A percentile compares a stretch with the other conserved stretches of the same genome.
These are phyloP conservation scores for Blastocystis sp. DNA, from an alignment of 352 stramenopile genomes.

Conservation along the genomic window DNA sequence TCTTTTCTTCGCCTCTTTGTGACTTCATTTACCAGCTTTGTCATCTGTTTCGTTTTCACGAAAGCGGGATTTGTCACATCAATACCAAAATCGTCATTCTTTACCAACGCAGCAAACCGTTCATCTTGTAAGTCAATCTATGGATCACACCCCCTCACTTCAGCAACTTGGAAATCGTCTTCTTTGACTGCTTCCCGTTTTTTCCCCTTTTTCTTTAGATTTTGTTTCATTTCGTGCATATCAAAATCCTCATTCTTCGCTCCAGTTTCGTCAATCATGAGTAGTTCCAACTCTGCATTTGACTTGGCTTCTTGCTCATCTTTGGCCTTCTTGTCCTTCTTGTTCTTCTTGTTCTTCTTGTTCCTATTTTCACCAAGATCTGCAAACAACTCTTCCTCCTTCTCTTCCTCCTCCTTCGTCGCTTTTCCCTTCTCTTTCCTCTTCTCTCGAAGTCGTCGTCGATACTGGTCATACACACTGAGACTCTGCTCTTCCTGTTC, in stretches of 20 bases:
- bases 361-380: not conserved
- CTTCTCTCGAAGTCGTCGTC: conserved; percentile 25
- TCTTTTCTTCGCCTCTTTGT: conserved; percentile 51
- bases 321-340: not conserved
- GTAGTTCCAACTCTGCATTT: conserved; percentile 5
- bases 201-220: not conserved
- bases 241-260: conserved; percentile 43
- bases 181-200: not conserved
- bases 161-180: conserved; percentile 27
- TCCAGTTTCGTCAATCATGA: conserved; percentile 42
- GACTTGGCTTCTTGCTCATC: conserved; percentile 3
- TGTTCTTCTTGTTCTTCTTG: conserved; percentile 12
- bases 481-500: not conserved
- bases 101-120: conserved; percentile 13
- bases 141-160: not conserved
- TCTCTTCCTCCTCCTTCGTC: conserved; percentile 25
- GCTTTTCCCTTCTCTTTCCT: not conserved
- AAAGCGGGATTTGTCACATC: conserved; percentile 46
- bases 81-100: conserved; percentile 31
- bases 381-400: not conserved
- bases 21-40: conserved; percentile 34
- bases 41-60: conserved; percentile 51
- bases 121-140: conserved; percentile 36
- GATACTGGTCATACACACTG: conserved; percentile 51
- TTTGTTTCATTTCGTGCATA: not conserved